These are phyloP conservation scores for Inosperma sp. DNA, from an alignment of 768 basidiomycete genomes.

Conservation along the genomic window DNA sequence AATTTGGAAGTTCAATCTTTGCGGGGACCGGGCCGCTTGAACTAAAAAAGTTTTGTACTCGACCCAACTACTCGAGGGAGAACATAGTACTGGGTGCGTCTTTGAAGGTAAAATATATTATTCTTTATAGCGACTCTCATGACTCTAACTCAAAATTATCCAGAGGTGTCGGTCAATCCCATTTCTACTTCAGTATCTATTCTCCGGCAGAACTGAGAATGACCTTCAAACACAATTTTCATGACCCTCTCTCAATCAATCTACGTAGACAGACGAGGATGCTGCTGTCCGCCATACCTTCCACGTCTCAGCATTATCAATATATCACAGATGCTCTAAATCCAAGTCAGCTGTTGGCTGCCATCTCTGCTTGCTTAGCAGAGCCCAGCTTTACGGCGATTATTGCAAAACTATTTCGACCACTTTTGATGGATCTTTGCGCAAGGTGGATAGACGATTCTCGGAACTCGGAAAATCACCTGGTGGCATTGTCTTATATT, in stretches of 20 bases:
- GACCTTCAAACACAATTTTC: conserved; percentile 31
- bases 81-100: too few relatives aligned
- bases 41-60: too few relatives aligned
- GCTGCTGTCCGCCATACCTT: conserved; percentile 42
- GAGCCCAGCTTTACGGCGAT: conserved; percentile 56
- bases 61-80: too few relatives aligned
- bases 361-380: conserved; percentile 57
- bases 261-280: conserved; percentile 47
- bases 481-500: conserved; percentile 55
- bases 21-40: too few relatives aligned
- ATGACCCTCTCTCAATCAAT: conserved; percentile 59
- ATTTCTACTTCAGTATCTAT: too few relatives aligned
- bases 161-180: too few relatives aligned
- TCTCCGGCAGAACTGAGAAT: conserved; percentile 20
- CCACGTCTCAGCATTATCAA: conserved; percentile 35
- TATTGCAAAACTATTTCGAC: conserved; percentile 66
- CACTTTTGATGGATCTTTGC: conserved; percentile 73
- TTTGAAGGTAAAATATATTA: too few relatives aligned
- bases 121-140: too few relatives aligned
- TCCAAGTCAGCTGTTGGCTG: conserved; percentile 42
- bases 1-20: too few relatives aligned
- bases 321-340: conserved; percentile 38
- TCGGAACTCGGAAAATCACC: conserved; percentile 43
- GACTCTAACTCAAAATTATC: too few relatives aligned
- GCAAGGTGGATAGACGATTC: conserved; percentile 73